Base-by-base conservation (phyloP, 2,329 filamentous ascomycete species). In the Scedosporium aurantiacum region DNA sequence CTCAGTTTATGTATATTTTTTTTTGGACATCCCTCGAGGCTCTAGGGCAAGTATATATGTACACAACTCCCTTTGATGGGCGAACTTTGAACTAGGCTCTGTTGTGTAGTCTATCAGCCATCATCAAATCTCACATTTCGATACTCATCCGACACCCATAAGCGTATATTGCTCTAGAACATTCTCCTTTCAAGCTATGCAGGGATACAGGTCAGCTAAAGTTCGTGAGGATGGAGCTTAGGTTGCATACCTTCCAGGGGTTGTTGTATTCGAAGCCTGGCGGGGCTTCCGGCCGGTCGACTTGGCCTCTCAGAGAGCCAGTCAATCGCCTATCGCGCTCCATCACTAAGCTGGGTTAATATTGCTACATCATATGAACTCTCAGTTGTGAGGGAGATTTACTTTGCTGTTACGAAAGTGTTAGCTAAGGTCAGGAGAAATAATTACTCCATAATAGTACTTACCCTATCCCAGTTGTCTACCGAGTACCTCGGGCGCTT, bases 381-480 rank as follows among this genome's bases (percentile, higher is more conserved):
- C 73, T 62, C 8, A 28, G 47, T 16, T 32, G 18, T 23, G 12
- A 4, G 21, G 12, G 27, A 23, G 4, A 28, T 55, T 16, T 79
- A 83, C 80, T 84, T 82, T 84, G 80, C 81, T 84, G 65, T 63
- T 63, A 12, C 5, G 54, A 58, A 56, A 58, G n/a, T 54, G 65
- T 75, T 70, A 76, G 73, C 63, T 28, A 54, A 18, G 6, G 18
- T n/a, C 8, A 47, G 16, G 28, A 50, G 16, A 32, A 18, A 21
- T 57, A 57, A 37, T 54, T n/a, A 12, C 4, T 10, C 7, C 32
- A 28, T 52, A 50, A 37, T 32, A 18, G 23, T 54, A 70, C 78
- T 65, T 72, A 86, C 83, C 73, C 72, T 81, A 67, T 86, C 84
- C 84, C 84, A 87, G 68, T 82, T 78, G 68, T 86, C 84, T 62